These are phyloP conservation scores for Paxillus involutus DNA, from an alignment of 768 basidiomycete species.

Conservation along the genomic window DNA sequence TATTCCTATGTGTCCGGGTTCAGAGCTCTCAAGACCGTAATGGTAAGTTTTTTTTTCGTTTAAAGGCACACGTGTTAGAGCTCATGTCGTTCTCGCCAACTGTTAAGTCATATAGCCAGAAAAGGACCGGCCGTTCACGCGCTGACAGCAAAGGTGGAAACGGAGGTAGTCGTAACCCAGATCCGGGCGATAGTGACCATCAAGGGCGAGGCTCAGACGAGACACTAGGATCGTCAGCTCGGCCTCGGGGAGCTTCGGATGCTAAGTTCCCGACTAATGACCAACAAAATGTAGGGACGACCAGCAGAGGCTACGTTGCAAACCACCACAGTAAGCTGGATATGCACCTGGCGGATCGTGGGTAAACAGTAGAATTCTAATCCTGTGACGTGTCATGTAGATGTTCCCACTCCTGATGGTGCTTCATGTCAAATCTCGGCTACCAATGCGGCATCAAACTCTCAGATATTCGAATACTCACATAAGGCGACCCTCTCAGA, in stretches of 20 bases:
- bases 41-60: conserved; percentile 48
- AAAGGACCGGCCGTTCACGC: conserved; percentile 55
- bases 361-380: conserved; percentile 27
- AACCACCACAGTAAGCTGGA: conserved; percentile 29
- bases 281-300: conserved; percentile 23
- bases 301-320: conserved; percentile 18
- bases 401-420: conserved; percentile 18
- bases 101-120: conserved; percentile 74
- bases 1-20: conserved; percentile 4
- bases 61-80: not conserved
- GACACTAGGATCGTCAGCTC: conserved; percentile 32
- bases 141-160: conserved; percentile 48
- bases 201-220: conserved; percentile 35
- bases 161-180: conserved; percentile 34
- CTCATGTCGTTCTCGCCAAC: conserved; percentile 13
- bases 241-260: conserved; percentile 71
- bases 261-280: conserved; percentile 39
- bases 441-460: conserved; percentile 6
- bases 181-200: conserved; percentile 37
- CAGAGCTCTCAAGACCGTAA: conserved; percentile 80
- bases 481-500: conserved; percentile 26
- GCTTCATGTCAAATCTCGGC: conserved; percentile 13
- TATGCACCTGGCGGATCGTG: conserved; percentile 14
- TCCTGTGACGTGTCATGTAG: conserved; percentile 18
- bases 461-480: conserved; percentile 14